These are phyloP conservation scores for Candida easanensis DNA, from an alignment of 805 yeast genomes.

Conservation along the genomic window DNA sequence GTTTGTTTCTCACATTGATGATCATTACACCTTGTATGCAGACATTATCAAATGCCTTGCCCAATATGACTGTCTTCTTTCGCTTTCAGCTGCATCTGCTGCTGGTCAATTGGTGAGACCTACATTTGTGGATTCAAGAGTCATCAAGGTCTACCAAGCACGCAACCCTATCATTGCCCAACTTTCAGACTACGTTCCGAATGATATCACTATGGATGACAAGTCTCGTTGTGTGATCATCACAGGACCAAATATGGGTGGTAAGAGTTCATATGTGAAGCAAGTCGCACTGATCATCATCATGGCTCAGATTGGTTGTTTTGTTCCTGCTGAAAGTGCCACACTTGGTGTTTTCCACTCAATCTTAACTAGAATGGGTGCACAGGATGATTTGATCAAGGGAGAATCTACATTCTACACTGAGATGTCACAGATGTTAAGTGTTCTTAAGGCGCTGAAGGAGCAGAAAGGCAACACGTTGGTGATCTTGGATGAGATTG, in stretches of 20 bases:
- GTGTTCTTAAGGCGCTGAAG: constrained; percentile 65
- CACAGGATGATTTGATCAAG: constrained; percentile 93
- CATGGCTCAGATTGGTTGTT: constrained; percentile 87
- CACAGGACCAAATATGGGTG: constrained; percentile 98
- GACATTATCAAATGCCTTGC: constrained; percentile 51
- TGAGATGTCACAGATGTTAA: constrained; percentile 92
- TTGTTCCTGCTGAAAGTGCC: constrained; percentile 77
- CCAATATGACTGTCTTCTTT: constrained; percentile 64
- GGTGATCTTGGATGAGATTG: constrained; percentile 89
- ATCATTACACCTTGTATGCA: constrained; percentile 45
- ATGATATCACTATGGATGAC: constrained; percentile 70
- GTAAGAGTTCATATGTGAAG: constrained; percentile 87
- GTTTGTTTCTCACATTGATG: constrained; percentile 46
- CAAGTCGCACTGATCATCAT: constrained; percentile 83
- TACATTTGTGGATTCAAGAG: constrained; percentile 45
- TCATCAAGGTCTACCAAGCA: constrained; percentile 56
- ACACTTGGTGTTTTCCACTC: constrained; percentile 84
- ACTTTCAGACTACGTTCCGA: constrained; percentile 57
- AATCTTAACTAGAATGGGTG: constrained; percentile 93
- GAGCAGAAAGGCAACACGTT: constrained; percentile 59
- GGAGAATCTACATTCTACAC: constrained; percentile 96
- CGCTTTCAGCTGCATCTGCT: constrained; percentile 66
- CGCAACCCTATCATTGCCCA: constrained; percentile 85
- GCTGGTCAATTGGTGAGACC: constrained; percentile 66
- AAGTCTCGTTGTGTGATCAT: constrained; percentile 71